Base-by-base conservation (phyloP, 2,329 filamentous ascomycete genomes). In the Nigrospora oryzae region DNA sequence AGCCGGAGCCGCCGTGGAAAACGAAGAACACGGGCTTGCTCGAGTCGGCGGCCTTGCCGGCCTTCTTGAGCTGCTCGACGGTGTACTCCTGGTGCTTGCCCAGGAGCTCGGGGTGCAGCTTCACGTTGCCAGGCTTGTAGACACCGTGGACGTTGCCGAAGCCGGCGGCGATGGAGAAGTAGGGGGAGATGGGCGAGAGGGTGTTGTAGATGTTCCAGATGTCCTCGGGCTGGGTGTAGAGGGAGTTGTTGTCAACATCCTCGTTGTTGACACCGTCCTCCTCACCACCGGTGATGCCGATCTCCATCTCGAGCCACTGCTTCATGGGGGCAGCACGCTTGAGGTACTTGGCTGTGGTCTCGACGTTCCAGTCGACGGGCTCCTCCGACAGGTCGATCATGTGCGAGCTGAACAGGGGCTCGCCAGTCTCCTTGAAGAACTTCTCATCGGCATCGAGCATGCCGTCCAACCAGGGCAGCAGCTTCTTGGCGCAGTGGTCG, bases 121-220 rank as follows among this genome's bases (percentile, higher is more conserved):
- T 88, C 71, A 97, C 93, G 71, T 97, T 97, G 60, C 89, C 86
- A 48, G 90, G 89, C 81, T 95, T 94, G 83, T 97, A 97, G 61
- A 98, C 91, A 69, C 93, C 93, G 77, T 98, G 93, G 49, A 97
- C 93, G 70, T 98, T 98, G 58, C 93, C 93, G 75, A 98, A 98
- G 57, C 89, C 93, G 62, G 93, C 93, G 56, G 91, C 91, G 61
- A 97, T 96, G 64, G 88, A 94, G 81, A 97, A 98, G 81, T 95
- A 95, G 56, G 88, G 86, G 56, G 85, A 91, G 75, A 97, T 89
- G 56, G 86, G 74, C 53, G 79, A 76, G 56, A 98, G 83, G 46
- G 86, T 81, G 69, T 90, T 83, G 78, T 91, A 86, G 74, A 96
- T 95, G 63, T 84, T 77, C 71, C 87, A 84, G 68, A 96, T 94